These are phyloP conservation scores for Galium porrigens DNA, from an alignment of 305 asterid genomes.

Conservation along the genomic window DNA sequence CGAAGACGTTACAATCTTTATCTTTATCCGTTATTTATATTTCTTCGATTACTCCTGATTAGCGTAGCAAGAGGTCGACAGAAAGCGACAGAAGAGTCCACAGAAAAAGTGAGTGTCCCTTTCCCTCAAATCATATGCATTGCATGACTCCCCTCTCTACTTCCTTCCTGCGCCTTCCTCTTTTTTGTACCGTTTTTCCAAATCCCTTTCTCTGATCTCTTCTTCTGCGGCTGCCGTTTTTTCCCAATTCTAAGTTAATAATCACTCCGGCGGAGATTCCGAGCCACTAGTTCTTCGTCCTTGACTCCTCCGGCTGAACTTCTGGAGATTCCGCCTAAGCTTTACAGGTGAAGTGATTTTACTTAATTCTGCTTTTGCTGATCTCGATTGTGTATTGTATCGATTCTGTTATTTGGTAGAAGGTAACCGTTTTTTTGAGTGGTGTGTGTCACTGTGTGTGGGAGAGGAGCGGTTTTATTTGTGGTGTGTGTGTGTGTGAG, in stretches of 20 bases:
- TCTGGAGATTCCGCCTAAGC: background rate
- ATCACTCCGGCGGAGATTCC: background rate
- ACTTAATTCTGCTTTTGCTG: background rate
- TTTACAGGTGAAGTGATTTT: background rate
- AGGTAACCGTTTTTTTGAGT: background rate
- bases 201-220: background rate
- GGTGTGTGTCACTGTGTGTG: too few relatives aligned
- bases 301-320: background rate
- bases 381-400: background rate
- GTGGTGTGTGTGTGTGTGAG: background rate
- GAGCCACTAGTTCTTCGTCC: background rate
- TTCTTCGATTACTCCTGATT: background rate
- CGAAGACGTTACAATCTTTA: background rate
- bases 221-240: constrained; percentile 8
- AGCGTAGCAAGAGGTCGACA: background rate
- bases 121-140: constrained; percentile 12
- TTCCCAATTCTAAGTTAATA: background rate
- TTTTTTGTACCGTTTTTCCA: constrained; percentile 1
- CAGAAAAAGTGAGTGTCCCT: constrained; percentile 18
- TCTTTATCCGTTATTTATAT: background rate
- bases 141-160: background rate
- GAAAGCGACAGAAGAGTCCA: constrained; percentile 3
- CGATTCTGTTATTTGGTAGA: background rate
- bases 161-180: background rate
- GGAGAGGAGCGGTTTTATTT: background rate